Conservation (phyloP, 23 red algal species). For the Agarophyton chilense region DNA sequence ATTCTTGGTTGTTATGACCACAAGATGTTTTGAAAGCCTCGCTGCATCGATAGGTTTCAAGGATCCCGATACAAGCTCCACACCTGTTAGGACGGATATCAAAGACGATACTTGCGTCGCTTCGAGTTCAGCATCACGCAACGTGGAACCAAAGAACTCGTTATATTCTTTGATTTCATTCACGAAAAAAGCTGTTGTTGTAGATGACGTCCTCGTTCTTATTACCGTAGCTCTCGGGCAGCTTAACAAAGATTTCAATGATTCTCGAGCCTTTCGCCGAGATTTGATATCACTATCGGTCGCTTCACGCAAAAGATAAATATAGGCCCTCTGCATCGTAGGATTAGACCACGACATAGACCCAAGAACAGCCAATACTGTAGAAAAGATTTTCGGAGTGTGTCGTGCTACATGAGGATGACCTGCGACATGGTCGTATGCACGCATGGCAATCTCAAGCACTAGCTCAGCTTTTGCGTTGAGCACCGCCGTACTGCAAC, state of each 20-base stretch:
- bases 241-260: conserved; percentile 34
- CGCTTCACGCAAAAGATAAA: conserved; percentile 48
- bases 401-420: conserved; percentile 38
- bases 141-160: neutral
- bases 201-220: neutral
- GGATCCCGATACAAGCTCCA: conserved; percentile 26
- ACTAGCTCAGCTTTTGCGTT: conserved; percentile 49
- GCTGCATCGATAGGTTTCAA: conserved; percentile 52
- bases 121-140: neutral
- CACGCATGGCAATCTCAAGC: conserved; percentile 26
- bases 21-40: conserved; percentile 41
- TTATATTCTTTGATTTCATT: conserved; percentile 36
- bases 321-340: conserved; percentile 53
- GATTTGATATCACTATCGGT: conserved; percentile 48
- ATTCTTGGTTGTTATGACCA: conserved; percentile 46
- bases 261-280: conserved; percentile 36
- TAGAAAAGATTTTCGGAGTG: conserved; percentile 32
- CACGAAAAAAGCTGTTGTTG: conserved; percentile 31
- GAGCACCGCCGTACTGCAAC: conserved; percentile 47
- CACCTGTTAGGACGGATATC: conserved; percentile 24
- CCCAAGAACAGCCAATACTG: conserved; percentile 51
- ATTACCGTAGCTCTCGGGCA: conserved; percentile 6
- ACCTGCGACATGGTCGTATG: conserved; percentile 29
- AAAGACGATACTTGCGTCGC: neutral
- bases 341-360: conserved; percentile 63